phyloP scores from a whole-genome alignment of 192 early-diverging fungal species.

The Gonapodya prolifera region DNA sequence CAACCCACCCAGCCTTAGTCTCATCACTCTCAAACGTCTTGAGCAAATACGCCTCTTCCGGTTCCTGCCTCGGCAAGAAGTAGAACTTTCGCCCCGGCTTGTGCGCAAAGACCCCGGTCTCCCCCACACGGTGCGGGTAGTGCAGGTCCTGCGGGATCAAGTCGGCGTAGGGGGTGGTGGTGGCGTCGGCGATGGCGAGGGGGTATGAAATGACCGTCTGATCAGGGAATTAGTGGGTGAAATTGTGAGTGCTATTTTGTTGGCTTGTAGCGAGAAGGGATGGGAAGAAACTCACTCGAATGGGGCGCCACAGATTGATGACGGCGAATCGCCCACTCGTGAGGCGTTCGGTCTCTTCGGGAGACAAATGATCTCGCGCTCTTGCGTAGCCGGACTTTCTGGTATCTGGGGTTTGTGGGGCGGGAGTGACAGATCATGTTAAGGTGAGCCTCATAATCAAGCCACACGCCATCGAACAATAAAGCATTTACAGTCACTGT shows the following conservation, averaged over 20 bases:
- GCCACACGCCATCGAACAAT: not conserved
- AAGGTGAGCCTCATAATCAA: too few species aligned
- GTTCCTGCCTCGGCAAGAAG: not conserved
- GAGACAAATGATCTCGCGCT: not conserved
- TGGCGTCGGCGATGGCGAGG: not conserved
- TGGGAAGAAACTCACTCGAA: not conserved
- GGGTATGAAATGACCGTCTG: conserved; percentile 5
- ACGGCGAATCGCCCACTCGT: not conserved
- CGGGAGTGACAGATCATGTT: not conserved
- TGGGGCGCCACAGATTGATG: conserved; percentile 3
- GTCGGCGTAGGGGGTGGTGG: not conserved
- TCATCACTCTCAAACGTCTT: not conserved
- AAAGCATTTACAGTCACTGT: conserved; percentile 3
- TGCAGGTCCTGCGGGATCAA: not conserved
- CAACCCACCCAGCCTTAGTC: not conserved
- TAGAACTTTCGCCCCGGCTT: conserved; percentile 5
- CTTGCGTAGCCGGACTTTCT: conserved; percentile 1
- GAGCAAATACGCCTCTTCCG: not conserved
- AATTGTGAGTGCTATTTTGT: not conserved
- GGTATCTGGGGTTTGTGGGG: conserved; percentile 3
- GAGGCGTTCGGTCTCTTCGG: not conserved
- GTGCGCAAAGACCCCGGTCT: conserved; percentile 3
- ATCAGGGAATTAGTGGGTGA: too few species aligned
- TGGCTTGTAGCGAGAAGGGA: not conserved
- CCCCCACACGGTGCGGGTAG: conserved; percentile 5